Base-by-base conservation (phyloP, 345 rosid species). In the Nephelium lappaceum region DNA sequence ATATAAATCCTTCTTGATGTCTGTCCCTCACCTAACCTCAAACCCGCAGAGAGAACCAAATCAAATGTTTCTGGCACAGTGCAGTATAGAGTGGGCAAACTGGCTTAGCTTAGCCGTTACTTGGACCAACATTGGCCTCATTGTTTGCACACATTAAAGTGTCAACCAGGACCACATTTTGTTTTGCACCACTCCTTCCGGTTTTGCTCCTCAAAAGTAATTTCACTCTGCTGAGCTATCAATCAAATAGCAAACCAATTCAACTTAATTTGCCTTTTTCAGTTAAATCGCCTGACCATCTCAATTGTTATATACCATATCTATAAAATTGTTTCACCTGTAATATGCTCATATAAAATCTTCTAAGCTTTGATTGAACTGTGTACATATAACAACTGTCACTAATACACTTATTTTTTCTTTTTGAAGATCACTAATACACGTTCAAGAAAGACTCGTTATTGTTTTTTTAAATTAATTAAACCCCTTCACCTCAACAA, bases 41-140 rank as follows among this genome's bases (percentile, higher is more conserved):
- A 63, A 19, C 23, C 7, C 36, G 19, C n/a, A 67, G 23, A 18
- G 24, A 38, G 23, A 67, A 12, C 36, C 36, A 31, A 39, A 38
- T 41, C 49, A 38, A 11, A 25, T 6, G 45, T n/a, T n/a, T 6
- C 55, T 51, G 57, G 57, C 24, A 9, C 12, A 12, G 5, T 18
- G 5, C 18, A 27, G 14, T 31, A 12, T 31, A 11, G 6, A 47
- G 15, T 1, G 19, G 51, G 78, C 72, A 27, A 39, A 66, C 5
- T 66, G 72, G 31, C 78, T 75, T 75, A 75, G 78, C 78, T 75
- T 75, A 15, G 64, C 78, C 72, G 78, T 75, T 24, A 75, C 72
- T 75, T 49, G 78, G 78, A 7, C 72, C 36, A 31, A 31, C 24
- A 57, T 7, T 27, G 21, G 69, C 19, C 24, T n/a, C 18, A 69